Evolutionary conservation across 2,329 filamentous ascomycete species (phyloP).

Genomic region (Immersiporthe knoxdaviesiana): DNA sequence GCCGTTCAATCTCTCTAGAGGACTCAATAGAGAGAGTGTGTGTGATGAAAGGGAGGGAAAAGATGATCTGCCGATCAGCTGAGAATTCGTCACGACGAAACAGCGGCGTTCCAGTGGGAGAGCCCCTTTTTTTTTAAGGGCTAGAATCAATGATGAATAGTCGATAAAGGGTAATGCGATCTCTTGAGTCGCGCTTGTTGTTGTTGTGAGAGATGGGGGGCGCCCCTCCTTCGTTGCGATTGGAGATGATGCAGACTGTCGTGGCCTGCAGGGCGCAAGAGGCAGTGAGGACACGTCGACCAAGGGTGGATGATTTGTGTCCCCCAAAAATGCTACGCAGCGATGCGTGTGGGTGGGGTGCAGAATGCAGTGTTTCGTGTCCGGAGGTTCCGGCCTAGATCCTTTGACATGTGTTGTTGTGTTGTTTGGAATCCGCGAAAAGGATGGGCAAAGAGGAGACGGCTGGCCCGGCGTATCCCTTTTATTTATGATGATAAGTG

Average conservation of each 20-base stretch:
- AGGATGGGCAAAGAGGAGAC: slow-evolving; percentile 9
- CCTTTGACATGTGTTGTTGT: slow-evolving; percentile 5
- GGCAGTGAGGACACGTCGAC: slow-evolving; percentile 8
- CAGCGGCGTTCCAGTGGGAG: slow-evolving; percentile 16
- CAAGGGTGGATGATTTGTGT: background rate
- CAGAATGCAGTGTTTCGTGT: slow-evolving; percentile 12
- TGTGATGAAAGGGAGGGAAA: background rate
- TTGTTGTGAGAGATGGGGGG: background rate
- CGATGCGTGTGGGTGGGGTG: slow-evolving; percentile 20
- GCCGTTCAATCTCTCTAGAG: background rate
- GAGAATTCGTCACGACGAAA: slow-evolving; percentile 11
- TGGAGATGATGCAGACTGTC: background rate
- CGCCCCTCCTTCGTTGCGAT: background rate
- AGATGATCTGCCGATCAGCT: slow-evolving; percentile 11
- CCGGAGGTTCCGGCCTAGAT: slow-evolving; percentile 16
- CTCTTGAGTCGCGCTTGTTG: background rate
- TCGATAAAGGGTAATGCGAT: slow-evolving; percentile 1
- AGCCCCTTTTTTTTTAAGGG: background rate
- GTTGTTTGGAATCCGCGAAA: slow-evolving; percentile 16
- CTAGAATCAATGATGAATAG: background rate
- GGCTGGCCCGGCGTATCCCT: background rate
- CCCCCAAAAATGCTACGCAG: background rate
- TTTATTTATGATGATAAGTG: slow-evolving; percentile 14
- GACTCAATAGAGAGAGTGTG: background rate
- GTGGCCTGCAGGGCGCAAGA: background rate